These are phyloP conservation scores for Phytopythium oedochilum DNA, from an alignment of 352 stramenopile genomes.

Conservation along the genomic window DNA sequence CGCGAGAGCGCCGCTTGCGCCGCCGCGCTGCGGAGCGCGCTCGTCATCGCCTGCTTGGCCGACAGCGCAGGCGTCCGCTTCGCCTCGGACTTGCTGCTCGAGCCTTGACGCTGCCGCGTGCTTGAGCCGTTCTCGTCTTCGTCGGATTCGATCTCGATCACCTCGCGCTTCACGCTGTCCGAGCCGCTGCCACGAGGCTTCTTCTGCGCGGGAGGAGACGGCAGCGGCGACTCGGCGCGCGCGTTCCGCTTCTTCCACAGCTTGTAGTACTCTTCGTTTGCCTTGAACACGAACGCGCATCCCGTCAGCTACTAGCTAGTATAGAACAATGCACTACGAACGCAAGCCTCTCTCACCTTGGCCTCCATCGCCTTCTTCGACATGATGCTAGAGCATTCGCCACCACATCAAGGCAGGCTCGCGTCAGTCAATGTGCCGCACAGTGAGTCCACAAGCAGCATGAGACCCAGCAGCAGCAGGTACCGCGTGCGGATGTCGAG, in stretches of 20 bases:
- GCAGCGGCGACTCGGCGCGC: not conserved
- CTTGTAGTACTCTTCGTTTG: slow-evolving; percentile 67
- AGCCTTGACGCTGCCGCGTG: not conserved
- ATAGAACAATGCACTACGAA: too few relatives aligned
- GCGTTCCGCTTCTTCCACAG: slow-evolving; percentile 44
- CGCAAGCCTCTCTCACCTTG: slow-evolving; percentile 29
- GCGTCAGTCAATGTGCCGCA: not conserved
- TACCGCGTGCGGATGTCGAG: slow-evolving; percentile 70
- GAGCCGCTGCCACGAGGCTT: not conserved
- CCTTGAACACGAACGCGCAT: slow-evolving; percentile 16
- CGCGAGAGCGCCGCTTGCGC: slow-evolving; percentile 53
- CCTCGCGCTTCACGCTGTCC: not conserved
- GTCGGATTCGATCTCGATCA: not conserved
- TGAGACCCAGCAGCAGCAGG: too few relatives aligned
- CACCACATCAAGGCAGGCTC: slow-evolving; percentile 4
- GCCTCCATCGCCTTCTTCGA: slow-evolving; percentile 78
- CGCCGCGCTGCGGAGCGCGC: slow-evolving; percentile 35
- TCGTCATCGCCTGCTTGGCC: slow-evolving; percentile 21
- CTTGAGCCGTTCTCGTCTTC: not conserved
- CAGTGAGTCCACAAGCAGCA: not conserved
- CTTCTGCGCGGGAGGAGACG: not conserved
- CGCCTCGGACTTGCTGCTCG: not conserved
- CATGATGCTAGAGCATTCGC: slow-evolving; percentile 28
- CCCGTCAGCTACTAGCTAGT: too few relatives aligned
- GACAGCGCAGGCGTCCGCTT: slow-evolving; percentile 20